These are phyloP conservation scores for Zizania latifolia DNA, from an alignment of 176 grass and related monocot species.

Conservation along the genomic window DNA sequence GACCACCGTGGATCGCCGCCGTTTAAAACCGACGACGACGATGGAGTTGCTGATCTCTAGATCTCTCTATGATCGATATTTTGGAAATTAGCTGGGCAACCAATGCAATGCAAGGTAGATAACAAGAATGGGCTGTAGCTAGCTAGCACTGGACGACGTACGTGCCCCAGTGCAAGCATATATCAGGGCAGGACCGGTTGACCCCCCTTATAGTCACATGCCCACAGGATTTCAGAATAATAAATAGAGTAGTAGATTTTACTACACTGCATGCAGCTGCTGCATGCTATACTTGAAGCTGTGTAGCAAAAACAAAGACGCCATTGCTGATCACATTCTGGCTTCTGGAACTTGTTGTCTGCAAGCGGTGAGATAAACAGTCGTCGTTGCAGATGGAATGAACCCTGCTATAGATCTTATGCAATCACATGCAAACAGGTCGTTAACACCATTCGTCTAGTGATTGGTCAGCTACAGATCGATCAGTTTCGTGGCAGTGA, in stretches of 20 bases:
- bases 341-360: slow-evolving; percentile 18
- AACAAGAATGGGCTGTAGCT: slow-evolving; percentile 19
- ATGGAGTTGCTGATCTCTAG: too few species aligned
- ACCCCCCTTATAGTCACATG: slow-evolving; percentile 30
- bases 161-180: background rate
- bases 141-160: slow-evolving; percentile 19
- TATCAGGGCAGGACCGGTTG: background rate
- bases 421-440: slow-evolving; percentile 19
- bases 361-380: slow-evolving; percentile 19
- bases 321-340: background rate
- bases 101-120: background rate
- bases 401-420: background rate
- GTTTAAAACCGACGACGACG: too few species aligned
- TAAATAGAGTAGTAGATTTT: slow-evolving; percentile 1
- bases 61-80: background rate
- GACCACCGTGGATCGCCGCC: too few species aligned
- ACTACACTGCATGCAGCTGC: background rate
- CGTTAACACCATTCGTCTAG: background rate
- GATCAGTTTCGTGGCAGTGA: background rate
- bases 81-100: background rate
- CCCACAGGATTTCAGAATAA: slow-evolving; percentile 19
- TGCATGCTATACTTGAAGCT: background rate
- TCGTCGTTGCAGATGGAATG: background rate
- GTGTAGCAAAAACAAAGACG: background rate
- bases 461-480: slow-evolving; percentile 7